Evolutionary conservation across 192 early-diverging fungal species (phyloP), one percentile per base, ranked within the genome.

Genomic region (Linnemannia exigua): DNA sequence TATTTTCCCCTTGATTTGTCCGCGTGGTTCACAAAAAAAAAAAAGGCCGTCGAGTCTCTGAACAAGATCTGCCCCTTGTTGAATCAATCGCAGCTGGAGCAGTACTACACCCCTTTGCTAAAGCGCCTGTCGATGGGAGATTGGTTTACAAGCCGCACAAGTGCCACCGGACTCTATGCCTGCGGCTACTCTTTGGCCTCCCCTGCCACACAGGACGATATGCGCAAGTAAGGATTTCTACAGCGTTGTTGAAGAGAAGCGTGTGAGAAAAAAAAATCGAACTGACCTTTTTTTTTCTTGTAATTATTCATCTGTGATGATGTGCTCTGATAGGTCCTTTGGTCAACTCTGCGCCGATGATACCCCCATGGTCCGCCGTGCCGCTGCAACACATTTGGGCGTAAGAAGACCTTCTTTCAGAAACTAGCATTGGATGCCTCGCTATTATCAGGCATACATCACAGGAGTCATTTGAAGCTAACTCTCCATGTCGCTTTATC

Each of bases 61-160:
- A 94, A 94, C 82, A 96, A 97, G 86, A 94, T 99, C 72, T 93
- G 91, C 63, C 90, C 89, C 41, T 81, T 88, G 5, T 91, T 99
- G 78, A 91, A 92, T 83, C 93, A 94, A 81, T 79, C 87, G 37
- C 97, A 98, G 80, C 87, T 99, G 68, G 97, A 98, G 86, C 94
- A 97, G 74, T 92, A 93, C 77, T 96, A 96, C 78, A 93, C 99
- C 51, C 97, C 97, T 35, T 93, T 98, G 87, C 88, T 99, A 69
- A 97, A 97, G 81, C 92, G 99, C 22, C 92, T 99, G 72, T 94
- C 94, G 31, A 87, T 92, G 63, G 98, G 97, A 66, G 98, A 99
- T 86, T 99, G 99, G 99, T 99, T 99, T 81, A 99, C 99, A 37
- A 97, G 95, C 86, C 93, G 98, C 68, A 96, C 96, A 31, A 96